These are phyloP conservation scores for Acephala macrosclerotiorum DNA, from an alignment of 2,329 filamentous ascomycete genomes.

Conservation along the genomic window DNA sequence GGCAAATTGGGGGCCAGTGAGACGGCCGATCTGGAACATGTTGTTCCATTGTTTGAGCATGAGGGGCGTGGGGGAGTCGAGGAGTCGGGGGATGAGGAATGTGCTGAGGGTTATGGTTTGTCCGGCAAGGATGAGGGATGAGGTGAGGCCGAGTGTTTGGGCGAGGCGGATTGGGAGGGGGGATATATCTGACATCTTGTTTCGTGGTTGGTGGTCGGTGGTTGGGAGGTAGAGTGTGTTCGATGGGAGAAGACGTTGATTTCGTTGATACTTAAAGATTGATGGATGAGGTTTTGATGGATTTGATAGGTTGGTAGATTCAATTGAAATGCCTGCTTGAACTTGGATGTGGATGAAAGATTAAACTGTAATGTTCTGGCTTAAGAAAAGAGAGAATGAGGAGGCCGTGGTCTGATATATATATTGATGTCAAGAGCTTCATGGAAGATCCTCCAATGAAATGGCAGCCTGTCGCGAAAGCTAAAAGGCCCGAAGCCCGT, in stretches of 20 bases:
- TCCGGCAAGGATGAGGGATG: constrained; percentile 54
- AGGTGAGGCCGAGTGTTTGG: constrained; percentile 59
- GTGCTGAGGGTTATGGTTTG: constrained; percentile 50
- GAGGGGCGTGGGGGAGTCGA: constrained; percentile 61
- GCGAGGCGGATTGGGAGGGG: constrained; percentile 50
- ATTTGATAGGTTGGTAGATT: background rate
- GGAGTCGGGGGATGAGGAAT: constrained; percentile 57
- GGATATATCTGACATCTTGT: constrained; percentile 6
- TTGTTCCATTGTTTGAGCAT: constrained; percentile 62
- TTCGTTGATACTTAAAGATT: background rate
- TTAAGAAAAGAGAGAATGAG: background rate
- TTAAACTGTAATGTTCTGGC: background rate
- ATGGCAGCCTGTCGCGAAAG: background rate
- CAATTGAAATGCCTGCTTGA: background rate
- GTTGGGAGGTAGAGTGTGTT: background rate
- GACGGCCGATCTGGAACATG: constrained; percentile 31
- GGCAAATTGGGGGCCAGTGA: constrained; percentile 48
- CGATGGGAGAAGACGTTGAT: background rate
- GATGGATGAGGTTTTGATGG: background rate
- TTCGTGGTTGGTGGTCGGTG: background rate
- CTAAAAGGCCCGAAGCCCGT: background rate
- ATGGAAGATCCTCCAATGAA: background rate
- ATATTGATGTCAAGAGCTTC: background rate
- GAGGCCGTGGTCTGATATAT: constrained; percentile 8
- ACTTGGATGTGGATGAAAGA: background rate